phyloP scores from a whole-genome alignment of 2,329 filamentous ascomycete genomes.

The Xylariaceae sp. region DNA sequence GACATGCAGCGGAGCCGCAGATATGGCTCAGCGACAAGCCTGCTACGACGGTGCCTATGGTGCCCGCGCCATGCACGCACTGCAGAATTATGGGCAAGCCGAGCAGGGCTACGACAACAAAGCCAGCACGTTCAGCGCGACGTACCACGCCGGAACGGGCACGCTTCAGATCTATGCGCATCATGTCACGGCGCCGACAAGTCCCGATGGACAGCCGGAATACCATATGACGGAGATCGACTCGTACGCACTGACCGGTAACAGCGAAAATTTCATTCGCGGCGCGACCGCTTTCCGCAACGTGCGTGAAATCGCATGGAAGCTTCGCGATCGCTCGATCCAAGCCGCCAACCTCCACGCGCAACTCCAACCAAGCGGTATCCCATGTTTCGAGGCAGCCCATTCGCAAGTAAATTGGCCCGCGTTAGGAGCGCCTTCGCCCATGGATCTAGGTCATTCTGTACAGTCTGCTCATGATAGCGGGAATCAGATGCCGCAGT shows the following conservation, averaged over 20 bases:
- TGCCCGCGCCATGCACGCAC: conserved; percentile 3
- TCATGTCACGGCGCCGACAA: conserved; percentile 32
- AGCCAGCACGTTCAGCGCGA: conserved; percentile 37
- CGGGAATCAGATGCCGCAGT: too few species aligned
- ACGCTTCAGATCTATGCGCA: conserved; percentile 36
- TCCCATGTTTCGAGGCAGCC: too few species aligned
- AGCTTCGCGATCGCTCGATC: conserved; percentile 35
- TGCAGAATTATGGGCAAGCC: conserved; percentile 8
- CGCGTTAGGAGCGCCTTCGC: too few species aligned
- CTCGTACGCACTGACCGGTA: conserved; percentile 28
- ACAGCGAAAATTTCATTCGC: conserved; percentile 30
- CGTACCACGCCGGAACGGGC: conserved; percentile 32
- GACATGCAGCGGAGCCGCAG: not conserved
- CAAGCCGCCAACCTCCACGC: conserved; percentile 2
- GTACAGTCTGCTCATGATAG: too few species aligned
- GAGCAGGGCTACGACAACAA: conserved; percentile 36
- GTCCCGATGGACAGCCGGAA: conserved; percentile 30
- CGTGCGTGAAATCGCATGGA: conserved; percentile 35
- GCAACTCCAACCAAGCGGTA: too few species aligned
- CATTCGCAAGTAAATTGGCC: too few species aligned
- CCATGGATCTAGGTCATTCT: too few species aligned
- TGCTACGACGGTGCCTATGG: conserved; percentile 7
- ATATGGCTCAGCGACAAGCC: conserved; percentile 2
- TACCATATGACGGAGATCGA: conserved; percentile 39
- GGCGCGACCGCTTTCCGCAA: conserved; percentile 39